Base-by-base conservation (phyloP, 225 moss, liverwort and hornwort species). In the Pseudoscleropodium purum region DNA sequence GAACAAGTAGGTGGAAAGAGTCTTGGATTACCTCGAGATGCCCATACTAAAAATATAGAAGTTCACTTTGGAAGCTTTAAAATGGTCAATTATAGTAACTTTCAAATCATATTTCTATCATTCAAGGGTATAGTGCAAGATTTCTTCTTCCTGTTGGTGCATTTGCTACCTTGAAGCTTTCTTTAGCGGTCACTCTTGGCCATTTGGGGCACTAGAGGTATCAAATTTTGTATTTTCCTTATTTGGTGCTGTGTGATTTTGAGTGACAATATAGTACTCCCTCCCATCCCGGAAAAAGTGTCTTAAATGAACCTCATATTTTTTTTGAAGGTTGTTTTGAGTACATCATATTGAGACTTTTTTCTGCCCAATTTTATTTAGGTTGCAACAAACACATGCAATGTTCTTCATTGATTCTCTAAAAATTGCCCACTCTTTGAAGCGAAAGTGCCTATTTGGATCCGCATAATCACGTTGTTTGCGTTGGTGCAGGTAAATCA, bases 191-290 rank as follows among this genome's bases (percentile, higher is more conserved):
- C 18, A 23, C 43, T 73, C 43, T 59, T 72, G 59, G 15, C 16
- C 24, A 57, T 15, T 54, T 54, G 59, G 41, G 41, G 39, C 20
- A 84, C 31, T 70, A 9, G 11, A 34, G 59, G 15, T 72, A 23
- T 47, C 47, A 65, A 36, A 49, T 86, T 91, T 95, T 87, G 89
- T 93, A 89, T 91, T 97, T 56, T 94, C 94, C 86, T 84, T 94
- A 51, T 96, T 97, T 83, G 97, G 92, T 85, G 96, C 2, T 2
- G 4, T 26, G 16, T 79, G 43, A 75, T 59, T 68, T 84, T 62
- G 81, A 81, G 56, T 87, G 68, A 62, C 45, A 75, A 33, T 57
- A 4, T 7, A 79, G 26, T 11, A 73, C 59, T 79, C 10, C 16
- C 13, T 57, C 56, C 56, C 56, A 25, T 37, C n/a, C n/a, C 4